A percentile compares a stretch with the other conserved stretches of the same genome.
Evolutionary conservation across 208 protist genomes (phyloP).

Genomic region (Crithidia acanthocephali): DNA sequence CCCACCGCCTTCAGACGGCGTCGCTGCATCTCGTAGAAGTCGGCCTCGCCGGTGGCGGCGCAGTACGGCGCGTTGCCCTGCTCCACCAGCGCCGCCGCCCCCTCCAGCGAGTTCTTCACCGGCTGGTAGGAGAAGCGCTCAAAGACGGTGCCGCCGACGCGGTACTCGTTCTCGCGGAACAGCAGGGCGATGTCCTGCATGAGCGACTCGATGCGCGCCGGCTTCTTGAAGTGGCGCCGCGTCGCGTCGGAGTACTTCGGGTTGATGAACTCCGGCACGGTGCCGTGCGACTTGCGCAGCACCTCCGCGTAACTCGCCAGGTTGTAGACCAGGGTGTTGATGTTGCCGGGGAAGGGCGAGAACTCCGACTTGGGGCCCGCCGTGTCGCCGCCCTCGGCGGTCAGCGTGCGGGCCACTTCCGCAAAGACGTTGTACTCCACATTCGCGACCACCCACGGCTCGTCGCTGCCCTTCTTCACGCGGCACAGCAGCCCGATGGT

Average conservation of each 20-base stretch:
- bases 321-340: slow-evolving; percentile 91
- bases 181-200: slow-evolving; percentile 90
- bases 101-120: slow-evolving; percentile 84
- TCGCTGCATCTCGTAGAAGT: slow-evolving; percentile 71
- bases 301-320: slow-evolving; percentile 62
- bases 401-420: slow-evolving; percentile 50
- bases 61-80: slow-evolving; percentile 60
- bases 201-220: slow-evolving; percentile 88
- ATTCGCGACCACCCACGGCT: slow-evolving; percentile 52
- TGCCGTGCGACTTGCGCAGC: slow-evolving; percentile 63
- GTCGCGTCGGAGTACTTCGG: slow-evolving; percentile 88
- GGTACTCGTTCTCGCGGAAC: slow-evolving; percentile 52
- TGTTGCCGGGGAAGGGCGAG: slow-evolving; percentile 92
- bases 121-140: slow-evolving; percentile 83
- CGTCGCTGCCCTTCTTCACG: slow-evolving; percentile 22
- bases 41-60: slow-evolving; percentile 73
- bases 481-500: slow-evolving; percentile 77
- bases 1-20: slow-evolving; percentile 63
- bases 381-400: slow-evolving; percentile 50
- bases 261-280: slow-evolving; percentile 95
- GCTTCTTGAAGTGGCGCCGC: slow-evolving; percentile 68
- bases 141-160: slow-evolving; percentile 77
- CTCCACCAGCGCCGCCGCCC: slow-evolving; percentile 51
- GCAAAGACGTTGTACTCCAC: slow-evolving; percentile 91
- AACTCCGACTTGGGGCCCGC: slow-evolving; percentile 37